Percentiles rank a stretch among this genome's conserved stretches.
phyloP scores from a whole-genome alignment of 2,329 filamentous ascomycete genomes.

The Metarhizium rileyi region DNA sequence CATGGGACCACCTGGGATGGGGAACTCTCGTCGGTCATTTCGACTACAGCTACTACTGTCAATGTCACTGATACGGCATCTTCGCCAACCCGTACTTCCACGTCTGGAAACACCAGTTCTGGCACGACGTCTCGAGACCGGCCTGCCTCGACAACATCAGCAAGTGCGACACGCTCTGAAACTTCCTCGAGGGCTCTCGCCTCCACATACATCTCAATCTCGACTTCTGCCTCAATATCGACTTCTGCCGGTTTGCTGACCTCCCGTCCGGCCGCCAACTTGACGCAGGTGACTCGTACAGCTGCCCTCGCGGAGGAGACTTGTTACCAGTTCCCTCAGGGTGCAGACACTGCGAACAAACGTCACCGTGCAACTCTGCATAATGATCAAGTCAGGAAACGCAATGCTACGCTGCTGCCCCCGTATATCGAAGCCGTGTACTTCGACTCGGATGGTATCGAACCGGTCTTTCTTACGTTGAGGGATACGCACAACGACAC shows the following conservation, averaged over 20 bases:
- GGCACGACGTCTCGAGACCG: no score
- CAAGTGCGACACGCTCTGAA: neutral
- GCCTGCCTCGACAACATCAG: neutral
- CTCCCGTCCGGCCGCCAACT: slow-evolving; percentile 19
- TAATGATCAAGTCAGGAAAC: slow-evolving; percentile 19
- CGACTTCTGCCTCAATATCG: neutral
- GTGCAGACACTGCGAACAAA: slow-evolving; percentile 12
- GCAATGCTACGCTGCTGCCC: slow-evolving; percentile 21
- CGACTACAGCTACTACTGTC: neutral
- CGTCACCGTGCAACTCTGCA: slow-evolving; percentile 20
- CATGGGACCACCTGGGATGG: neutral
- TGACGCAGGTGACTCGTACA: slow-evolving; percentile 22
- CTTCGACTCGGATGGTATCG: slow-evolving; percentile 21
- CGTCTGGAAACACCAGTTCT: neutral
- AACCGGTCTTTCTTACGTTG: slow-evolving; percentile 24
- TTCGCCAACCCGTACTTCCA: neutral
- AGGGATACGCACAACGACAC: slow-evolving; percentile 18
- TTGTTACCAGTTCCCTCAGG: slow-evolving; percentile 20
- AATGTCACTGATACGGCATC: neutral
- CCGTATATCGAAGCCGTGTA: slow-evolving; percentile 28
- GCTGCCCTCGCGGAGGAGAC: slow-evolving; percentile 17
- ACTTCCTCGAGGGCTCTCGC: neutral
- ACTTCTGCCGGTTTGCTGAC: slow-evolving; percentile 1
- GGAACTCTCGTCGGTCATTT: neutral
- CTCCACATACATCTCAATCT: neutral